Evolutionary conservation across 306 rosid species (phyloP), one percentile per base, ranked within the genome.

Genomic region (Bauhinia variegata): DNA sequence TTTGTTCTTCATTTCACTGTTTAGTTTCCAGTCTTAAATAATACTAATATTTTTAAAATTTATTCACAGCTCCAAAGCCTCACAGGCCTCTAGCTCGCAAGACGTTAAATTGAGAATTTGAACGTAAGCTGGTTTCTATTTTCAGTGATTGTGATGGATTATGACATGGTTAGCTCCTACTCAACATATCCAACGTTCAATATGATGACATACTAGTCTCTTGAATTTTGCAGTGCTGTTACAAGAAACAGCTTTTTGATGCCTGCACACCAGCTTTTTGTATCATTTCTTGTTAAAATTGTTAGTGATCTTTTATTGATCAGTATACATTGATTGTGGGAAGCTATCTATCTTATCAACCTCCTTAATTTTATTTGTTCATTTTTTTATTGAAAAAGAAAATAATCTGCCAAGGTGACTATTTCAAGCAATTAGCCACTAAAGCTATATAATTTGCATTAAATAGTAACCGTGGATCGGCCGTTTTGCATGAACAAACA

Each of bases 61-160:
- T 73, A 23, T 67, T 85, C 16, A 60, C 91, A 92, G 96, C 96
- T 81, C 98, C 98, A 37, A 92, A 89, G 80, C 98, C 98, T 39
- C 98, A 89, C 74, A 79, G 91, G 63, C 86, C 87, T 51, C 44
- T 86, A 31, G 74, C 67, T 55, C 68, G 63, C 7, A 79, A 67
- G 32, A 54, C 63, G 67, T 52, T 62, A 46, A 67, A 50, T 50
- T 75, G 75, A 83, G 75, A 83, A 72, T 32, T 23, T 68, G 60
- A 19, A 8, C 42, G 41, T 72, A 12, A 51, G 44, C 28, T 19
- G 80, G 80, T 68, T 75, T 37, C 42, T 9, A 38, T 23, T 46
- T 5, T 55, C 4, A 31, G 13, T 23, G 28, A 23, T 23, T 6
- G 12, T 42, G 38, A 17, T 18, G 63, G 80, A 44, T 68, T 37